Evolutionary conservation across 2,329 filamentous ascomycete species (phyloP).

Genomic region (Colletotrichum gigasporum): DNA sequence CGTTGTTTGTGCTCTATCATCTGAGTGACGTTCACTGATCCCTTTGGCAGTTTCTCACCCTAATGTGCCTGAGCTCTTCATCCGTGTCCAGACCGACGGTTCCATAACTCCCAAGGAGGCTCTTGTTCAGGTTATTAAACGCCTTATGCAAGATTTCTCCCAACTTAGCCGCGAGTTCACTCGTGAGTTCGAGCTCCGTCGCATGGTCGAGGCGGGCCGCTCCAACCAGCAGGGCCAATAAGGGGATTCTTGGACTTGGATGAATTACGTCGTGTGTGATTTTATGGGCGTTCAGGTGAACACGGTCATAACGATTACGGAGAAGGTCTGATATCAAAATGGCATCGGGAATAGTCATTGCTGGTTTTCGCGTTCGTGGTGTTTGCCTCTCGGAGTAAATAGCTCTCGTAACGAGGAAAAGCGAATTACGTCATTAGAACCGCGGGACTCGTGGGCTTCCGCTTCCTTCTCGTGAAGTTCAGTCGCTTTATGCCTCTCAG

Average conservation of each 20-base stretch:
- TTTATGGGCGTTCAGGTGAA: constrained; percentile 37
- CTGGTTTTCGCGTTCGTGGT: constrained; percentile 12
- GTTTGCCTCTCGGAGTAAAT: not conserved
- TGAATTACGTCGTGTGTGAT: not conserved
- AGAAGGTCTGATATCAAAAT: constrained; percentile 25
- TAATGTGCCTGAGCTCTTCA: constrained; percentile 68
- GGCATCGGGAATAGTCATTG: constrained; percentile 4
- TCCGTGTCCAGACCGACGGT: constrained; percentile 94
- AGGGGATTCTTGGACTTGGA: not conserved
- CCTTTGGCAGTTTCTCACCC: constrained; percentile 60
- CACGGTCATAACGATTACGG: constrained; percentile 19
- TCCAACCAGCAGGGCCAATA: constrained; percentile 52
- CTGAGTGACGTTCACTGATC: constrained; percentile 26
- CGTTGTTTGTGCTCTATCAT: constrained; percentile 36
- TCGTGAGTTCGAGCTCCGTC: constrained; percentile 88
- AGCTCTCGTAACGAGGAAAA: not conserved
- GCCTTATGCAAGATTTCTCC: constrained; percentile 83
- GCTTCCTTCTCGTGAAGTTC: not conserved
- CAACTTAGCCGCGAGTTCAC: constrained; percentile 88
- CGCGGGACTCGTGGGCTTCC: too few species aligned
- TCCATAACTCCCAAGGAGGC: constrained; percentile 89
- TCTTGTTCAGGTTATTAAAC: constrained; percentile 80
- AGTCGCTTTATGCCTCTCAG: not conserved
- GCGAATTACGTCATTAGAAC: constrained; percentile 19
- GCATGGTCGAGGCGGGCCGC: constrained; percentile 76